These are phyloP conservation scores for Halophytophthora batemanensis DNA, from an alignment of 352 stramenopile species.

Conservation along the genomic window DNA sequence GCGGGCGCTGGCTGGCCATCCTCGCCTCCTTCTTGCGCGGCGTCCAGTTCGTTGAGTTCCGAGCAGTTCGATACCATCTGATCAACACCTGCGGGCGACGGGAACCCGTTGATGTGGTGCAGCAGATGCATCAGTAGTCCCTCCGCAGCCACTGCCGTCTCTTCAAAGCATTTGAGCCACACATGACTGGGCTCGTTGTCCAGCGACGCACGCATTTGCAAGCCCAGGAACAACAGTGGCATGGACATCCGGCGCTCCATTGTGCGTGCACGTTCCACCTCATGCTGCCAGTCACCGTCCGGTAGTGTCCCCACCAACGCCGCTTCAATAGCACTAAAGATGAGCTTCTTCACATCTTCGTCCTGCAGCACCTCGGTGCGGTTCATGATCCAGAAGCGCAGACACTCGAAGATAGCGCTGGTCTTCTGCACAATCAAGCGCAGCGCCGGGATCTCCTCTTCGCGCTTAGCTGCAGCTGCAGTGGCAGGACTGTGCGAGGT, in stretches of 20 bases:
- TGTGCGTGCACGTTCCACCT: conserved; percentile 70
- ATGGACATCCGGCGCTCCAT: conserved; percentile 72
- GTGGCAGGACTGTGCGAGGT: conserved; percentile 28
- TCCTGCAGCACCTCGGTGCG: conserved; percentile 73
- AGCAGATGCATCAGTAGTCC: conserved; percentile 83
- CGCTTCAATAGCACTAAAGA: conserved; percentile 85
- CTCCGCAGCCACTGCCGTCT: conserved; percentile 79
- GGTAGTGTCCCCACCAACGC: conserved; percentile 79
- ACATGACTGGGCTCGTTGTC: conserved; percentile 65
- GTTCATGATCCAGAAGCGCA: conserved; percentile 86
- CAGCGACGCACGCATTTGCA: conserved; percentile 82
- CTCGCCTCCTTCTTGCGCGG: conserved; percentile 11
- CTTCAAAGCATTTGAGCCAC: conserved; percentile 82
- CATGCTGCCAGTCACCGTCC: conserved; percentile 74
- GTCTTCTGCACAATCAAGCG: conserved; percentile 82
- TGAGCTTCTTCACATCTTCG: conserved; percentile 73
- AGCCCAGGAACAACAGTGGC: conserved; percentile 76
- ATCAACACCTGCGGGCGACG: conserved; percentile 77
- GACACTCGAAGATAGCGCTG: conserved; percentile 79
- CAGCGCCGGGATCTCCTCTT: conserved; percentile 68
- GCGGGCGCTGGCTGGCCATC: conserved; percentile 31
- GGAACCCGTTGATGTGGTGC: conserved; percentile 84
- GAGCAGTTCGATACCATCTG: conserved; percentile 82
- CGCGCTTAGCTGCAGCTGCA: conserved; percentile 13
- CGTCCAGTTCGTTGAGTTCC: conserved; percentile 54